Evolutionary conservation across 1,139 yeast genomes (phyloP).

Genomic region (Taphrina sp.): DNA sequence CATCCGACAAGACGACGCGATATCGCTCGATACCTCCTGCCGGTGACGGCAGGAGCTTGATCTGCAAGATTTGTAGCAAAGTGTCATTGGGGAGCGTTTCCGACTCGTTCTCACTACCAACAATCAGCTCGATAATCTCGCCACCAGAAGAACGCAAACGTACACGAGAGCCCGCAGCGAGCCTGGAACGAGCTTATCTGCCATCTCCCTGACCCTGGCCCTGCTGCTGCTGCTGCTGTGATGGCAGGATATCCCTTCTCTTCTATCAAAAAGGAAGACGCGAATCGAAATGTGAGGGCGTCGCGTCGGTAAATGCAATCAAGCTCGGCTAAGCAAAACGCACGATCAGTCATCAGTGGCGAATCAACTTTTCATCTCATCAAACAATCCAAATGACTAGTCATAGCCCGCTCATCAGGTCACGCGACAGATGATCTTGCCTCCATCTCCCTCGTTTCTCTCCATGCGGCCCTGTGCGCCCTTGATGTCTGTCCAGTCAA

Average conservation of each 20-base stretch:
- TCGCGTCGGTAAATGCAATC: too few relatives aligned
- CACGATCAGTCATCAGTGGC: too few relatives aligned
- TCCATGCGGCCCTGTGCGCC: conserved; percentile 44
- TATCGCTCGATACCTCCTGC: conserved; percentile 35
- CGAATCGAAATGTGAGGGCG: too few relatives aligned
- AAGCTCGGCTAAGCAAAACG: too few relatives aligned
- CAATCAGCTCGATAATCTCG: background rate
- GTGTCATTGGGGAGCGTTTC: conserved; percentile 1
- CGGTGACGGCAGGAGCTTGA: conserved; percentile 35
- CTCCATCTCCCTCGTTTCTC: conserved; percentile 42
- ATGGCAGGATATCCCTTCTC: too few relatives aligned
- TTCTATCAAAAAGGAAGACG: too few relatives aligned
- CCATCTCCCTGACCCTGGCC: too few relatives aligned
- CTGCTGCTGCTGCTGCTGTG: too few relatives aligned
- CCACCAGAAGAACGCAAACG: background rate
- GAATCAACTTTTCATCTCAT: too few relatives aligned
- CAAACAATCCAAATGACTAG: too few relatives aligned
- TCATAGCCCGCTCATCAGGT: too few relatives aligned
- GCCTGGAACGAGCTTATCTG: conserved; percentile 21
- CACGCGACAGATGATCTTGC: conserved; percentile 43
- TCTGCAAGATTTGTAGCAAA: conserved; percentile 38
- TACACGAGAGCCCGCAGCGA: conserved; percentile 17
- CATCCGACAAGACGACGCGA: conserved; percentile 39
- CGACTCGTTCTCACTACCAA: conserved; percentile 1
- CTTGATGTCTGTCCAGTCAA: conserved; percentile 40